Base-by-base conservation (phyloP, 2,329 filamentous ascomycete genomes). In the Cryphonectria carpinicola region DNA sequence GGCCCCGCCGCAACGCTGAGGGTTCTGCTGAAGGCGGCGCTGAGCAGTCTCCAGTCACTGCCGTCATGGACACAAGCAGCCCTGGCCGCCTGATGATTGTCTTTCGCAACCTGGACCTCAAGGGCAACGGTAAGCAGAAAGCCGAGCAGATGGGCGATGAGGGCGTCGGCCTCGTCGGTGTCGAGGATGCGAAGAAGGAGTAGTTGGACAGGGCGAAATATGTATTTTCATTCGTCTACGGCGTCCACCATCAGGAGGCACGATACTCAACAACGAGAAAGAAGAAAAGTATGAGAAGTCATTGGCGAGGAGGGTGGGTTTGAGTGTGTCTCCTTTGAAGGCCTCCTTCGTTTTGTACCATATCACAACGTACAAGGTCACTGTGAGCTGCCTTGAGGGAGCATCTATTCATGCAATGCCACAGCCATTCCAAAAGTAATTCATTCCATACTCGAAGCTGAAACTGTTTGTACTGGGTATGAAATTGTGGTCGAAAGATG, bases 51-150 rank as follows among this genome's bases (percentile, higher is more conserved):
- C 22, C 32, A 17, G 56, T 54, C 46, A 67, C 63, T 35, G 64
- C 43, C 41, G 8, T 39, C 58, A 39, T 43, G 43, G 58, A 68
- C 25, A 19, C 22, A 1, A 58, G 22, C 11, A 10, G 56, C 13
- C n/a, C 46, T 25, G 28, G 56, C 4, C 66, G 69, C 2, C 41
- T 72, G 35, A 63, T 72, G 43, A 49, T 72, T 32, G 68, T 62
- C 1, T 71, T 72, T 35, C 67, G 64, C 11, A 66, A 63, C n/a
- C 32, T 69, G 13, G 49, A 43, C 13, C 37, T 67, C n/a, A 63
- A 67, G 28, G 37, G n/a, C 19, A 54, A 67, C 32, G 69, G 25
- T 8, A 52, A 52, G 28, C 25, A 56, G 25, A n/a, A 61, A 28
- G 25, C 13, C n/a, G 10, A 28, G 4, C 52, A 52, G 14, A 25